These are phyloP conservation scores for Thermochaetoides thermophila DNA, from an alignment of 495 filamentous ascomycete species.

Conservation along the genomic window DNA sequence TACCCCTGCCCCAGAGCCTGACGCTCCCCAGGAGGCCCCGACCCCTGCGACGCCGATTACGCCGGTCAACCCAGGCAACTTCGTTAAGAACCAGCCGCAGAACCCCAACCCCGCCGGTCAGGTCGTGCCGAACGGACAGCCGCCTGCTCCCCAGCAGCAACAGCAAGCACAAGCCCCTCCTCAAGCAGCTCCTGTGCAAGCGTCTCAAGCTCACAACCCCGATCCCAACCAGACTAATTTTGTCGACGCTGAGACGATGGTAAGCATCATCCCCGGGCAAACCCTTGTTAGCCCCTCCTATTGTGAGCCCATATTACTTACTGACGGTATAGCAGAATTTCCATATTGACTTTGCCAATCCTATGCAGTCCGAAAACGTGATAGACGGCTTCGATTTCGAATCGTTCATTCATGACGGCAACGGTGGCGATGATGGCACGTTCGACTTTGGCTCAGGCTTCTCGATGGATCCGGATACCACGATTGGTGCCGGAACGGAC, in stretches of 20 bases:
- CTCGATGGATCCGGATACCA: constrained; percentile 30
- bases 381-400: constrained; percentile 93
- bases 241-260: constrained; percentile 21
- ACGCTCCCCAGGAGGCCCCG: constrained; percentile 54
- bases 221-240: constrained; percentile 24
- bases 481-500: constrained; percentile 35
- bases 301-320: not conserved
- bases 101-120: constrained; percentile 30
- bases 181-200: constrained; percentile 30
- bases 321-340: constrained; percentile 20
- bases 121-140: constrained; percentile 30
- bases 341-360: constrained; percentile 44
- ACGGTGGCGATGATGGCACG: constrained; percentile 18
- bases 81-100: constrained; percentile 40
- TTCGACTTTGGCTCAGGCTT: constrained; percentile 35
- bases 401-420: constrained; percentile 57
- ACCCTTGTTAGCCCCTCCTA: not conserved
- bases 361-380: constrained; percentile 50
- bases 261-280: constrained; percentile 12
- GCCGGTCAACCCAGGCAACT: constrained; percentile 57
- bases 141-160: constrained; percentile 20
- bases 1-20: constrained; percentile 62
- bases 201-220: constrained; percentile 30
- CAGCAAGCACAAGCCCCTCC: constrained; percentile 20
- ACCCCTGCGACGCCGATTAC: constrained; percentile 79